Evolutionary conservation across 768 basidiomycete species (phyloP).

Genomic region (Mycena leptocephala): DNA sequence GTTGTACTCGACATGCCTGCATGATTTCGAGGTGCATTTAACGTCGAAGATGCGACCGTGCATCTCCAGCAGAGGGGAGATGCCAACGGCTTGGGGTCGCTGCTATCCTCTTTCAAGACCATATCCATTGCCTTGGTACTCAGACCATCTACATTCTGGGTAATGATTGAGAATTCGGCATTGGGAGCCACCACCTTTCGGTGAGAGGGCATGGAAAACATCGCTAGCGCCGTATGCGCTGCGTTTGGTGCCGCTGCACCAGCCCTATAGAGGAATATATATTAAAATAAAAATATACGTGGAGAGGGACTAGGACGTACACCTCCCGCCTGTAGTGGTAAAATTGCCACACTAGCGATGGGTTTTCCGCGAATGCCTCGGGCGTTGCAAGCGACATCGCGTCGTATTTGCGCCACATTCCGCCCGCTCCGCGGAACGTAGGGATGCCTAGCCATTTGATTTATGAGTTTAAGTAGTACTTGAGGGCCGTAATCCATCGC

Average conservation of each 20-base stretch:
- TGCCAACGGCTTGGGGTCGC: conserved; percentile 32
- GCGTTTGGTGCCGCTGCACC: conserved; percentile 66
- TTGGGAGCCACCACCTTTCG: conserved; percentile 58
- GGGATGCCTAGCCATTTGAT: conserved; percentile 53
- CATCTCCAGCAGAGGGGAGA: conserved; percentile 68
- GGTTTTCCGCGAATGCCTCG: conserved; percentile 64
- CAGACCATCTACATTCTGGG: conserved; percentile 77
- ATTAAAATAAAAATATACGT: conserved; percentile 17
- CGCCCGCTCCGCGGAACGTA: conserved; percentile 69
- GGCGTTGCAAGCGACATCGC: conserved; percentile 70
- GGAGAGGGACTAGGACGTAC: conserved; percentile 46
- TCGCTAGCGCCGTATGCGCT: conserved; percentile 69
- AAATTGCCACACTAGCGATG: conserved; percentile 74
- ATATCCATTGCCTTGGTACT: conserved; percentile 57
- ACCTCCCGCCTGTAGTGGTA: conserved; percentile 74
- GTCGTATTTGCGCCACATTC: conserved; percentile 67
- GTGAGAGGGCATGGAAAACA: conserved; percentile 57
- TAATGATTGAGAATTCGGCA: conserved; percentile 67
- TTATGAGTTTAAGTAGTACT: conserved; percentile 3
- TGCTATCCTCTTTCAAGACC: conserved; percentile 28
- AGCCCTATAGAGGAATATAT: conserved; percentile 60
- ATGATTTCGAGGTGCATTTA: conserved; percentile 60
- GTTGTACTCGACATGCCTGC: conserved; percentile 59
- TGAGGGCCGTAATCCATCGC: conserved; percentile 5
- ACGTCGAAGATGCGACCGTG: conserved; percentile 74